Evolutionary conservation across 257 asterid species (phyloP).

Genomic region (Dorcoceras hygrometricum): DNA sequence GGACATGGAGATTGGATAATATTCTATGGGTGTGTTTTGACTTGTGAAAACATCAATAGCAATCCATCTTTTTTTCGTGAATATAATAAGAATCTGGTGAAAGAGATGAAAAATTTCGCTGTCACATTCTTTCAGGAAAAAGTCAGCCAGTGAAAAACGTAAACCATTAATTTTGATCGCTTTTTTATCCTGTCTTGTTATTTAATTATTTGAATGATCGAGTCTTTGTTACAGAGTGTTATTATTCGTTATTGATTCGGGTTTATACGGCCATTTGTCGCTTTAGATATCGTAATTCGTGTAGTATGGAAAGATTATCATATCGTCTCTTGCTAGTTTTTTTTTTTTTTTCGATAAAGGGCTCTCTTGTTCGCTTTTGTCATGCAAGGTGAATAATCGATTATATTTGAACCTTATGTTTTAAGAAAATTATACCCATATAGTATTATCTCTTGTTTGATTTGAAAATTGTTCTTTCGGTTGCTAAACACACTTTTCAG

Average conservation of each 20-base stretch:
- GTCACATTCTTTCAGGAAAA: not conserved
- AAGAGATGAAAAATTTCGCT: not conserved
- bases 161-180: not conserved
- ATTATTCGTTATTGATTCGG: not conserved
- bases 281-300: not conserved
- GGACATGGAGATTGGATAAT: too few species aligned
- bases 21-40: too few species aligned
- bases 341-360: too few species aligned
- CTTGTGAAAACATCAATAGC: too few species aligned
- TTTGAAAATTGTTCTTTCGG: not conserved
- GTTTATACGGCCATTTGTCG: not conserved
- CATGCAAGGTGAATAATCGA: not conserved
- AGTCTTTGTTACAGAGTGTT: not conserved
- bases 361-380: not conserved
- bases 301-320: not conserved
- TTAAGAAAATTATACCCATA: not conserved
- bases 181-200: too few species aligned
- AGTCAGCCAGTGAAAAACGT: not conserved
- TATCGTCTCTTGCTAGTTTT: not conserved
- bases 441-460: not conserved
- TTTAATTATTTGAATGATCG: too few species aligned
- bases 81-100: slow-evolving; percentile 13
- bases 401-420: not conserved
- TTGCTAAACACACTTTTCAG: too few species aligned
- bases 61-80: too few species aligned